These are phyloP conservation scores for Coemansia aciculifera DNA, from an alignment of 192 early-diverging fungal species.

Conservation along the genomic window DNA sequence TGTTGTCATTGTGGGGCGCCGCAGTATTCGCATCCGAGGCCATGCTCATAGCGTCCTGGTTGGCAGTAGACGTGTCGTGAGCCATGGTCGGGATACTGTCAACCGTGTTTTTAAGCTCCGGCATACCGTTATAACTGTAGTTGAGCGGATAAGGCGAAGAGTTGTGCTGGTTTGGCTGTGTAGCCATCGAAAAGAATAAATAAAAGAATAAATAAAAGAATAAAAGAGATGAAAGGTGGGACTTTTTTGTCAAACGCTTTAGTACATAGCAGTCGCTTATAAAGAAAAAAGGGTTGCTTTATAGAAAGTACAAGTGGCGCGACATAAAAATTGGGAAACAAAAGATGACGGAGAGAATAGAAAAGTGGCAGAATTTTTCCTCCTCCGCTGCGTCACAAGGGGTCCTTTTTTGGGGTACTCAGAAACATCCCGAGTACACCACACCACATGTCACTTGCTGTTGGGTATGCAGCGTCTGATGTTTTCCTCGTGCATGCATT, in stretches of 20 bases:
- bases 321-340: not conserved
- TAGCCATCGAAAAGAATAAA: conserved; percentile 2
- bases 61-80: conserved; percentile 6
- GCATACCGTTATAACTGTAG: conserved; percentile 47
- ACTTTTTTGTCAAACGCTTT: not conserved
- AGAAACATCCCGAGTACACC: conserved; percentile 6
- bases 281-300: not conserved
- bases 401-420: not conserved
- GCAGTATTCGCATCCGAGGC: conserved; percentile 7
- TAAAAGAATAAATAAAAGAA: conserved; percentile 7
- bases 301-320: not conserved
- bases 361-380: not conserved
- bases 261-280: not conserved
- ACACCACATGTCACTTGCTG: conserved; percentile 1
- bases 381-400: not conserved
- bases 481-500: not conserved
- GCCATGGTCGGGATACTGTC: conserved; percentile 18
- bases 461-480: not conserved
- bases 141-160: conserved; percentile 19
- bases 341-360: not conserved
- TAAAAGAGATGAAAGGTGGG: conserved; percentile 8
- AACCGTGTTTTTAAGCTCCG: conserved; percentile 23
- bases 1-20: conserved; percentile 7
- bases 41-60: conserved; percentile 16
- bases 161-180: conserved; percentile 10